Conservation (phyloP, 495 filamentous ascomycete species). For the Hypoxylon cercidicola region DNA sequence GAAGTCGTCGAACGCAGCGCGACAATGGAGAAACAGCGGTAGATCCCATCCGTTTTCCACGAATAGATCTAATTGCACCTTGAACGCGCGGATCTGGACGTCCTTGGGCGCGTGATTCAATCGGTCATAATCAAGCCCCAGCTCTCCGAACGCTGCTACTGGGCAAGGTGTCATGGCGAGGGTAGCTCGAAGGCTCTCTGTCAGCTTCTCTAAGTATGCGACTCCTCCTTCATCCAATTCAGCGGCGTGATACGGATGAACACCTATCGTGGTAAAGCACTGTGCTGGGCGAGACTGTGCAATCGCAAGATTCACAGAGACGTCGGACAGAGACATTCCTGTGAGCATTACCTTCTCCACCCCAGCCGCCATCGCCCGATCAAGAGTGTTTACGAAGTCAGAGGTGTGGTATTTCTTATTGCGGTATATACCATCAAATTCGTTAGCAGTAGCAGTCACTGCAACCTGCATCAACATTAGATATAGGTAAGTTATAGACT, state of each 20-base stretch:
- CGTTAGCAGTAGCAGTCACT: conserved; percentile 32
- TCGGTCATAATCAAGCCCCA: conserved; percentile 85
- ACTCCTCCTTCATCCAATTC: conserved; percentile 58
- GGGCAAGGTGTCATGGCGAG: conserved; percentile 60
- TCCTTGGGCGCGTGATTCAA: conserved; percentile 72
- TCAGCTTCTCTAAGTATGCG: conserved; percentile 65
- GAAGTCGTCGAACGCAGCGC: conserved; percentile 76
- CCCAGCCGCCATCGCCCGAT: conserved; percentile 72
- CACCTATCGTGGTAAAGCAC: conserved; percentile 74
- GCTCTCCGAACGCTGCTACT: conserved; percentile 81
- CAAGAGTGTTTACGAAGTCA: conserved; percentile 73
- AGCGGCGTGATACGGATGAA: conserved; percentile 77
- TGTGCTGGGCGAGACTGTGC: conserved; percentile 50
- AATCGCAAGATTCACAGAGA: conserved; percentile 68
- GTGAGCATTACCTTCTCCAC: conserved; percentile 83
- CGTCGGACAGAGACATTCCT: conserved; percentile 65
- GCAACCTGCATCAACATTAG: conserved; percentile 26
- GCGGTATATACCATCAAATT: conserved; percentile 75
- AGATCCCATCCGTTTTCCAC: conserved; percentile 70
- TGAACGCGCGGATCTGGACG: conserved; percentile 76
- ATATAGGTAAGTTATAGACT: neutral
- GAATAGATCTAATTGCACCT: conserved; percentile 72
- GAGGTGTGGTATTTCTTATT: conserved; percentile 73
- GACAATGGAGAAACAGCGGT: conserved; percentile 78
- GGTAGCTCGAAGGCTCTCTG: conserved; percentile 46